phyloP scores from a whole-genome alignment of 345 rosid species.

The Boechera divaricarpa region DNA sequence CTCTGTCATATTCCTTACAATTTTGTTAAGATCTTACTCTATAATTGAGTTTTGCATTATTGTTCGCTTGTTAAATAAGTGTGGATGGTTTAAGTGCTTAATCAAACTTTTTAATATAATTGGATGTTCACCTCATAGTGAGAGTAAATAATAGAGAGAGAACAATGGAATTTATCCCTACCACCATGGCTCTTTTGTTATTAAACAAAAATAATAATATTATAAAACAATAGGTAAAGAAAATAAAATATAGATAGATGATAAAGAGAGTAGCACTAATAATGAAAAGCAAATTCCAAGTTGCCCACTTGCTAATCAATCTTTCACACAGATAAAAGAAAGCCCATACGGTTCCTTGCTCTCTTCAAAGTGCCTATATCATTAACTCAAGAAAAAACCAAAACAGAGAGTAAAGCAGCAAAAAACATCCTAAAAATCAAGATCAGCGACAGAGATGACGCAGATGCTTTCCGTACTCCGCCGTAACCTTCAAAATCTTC shows the following conservation, averaged over 20 bases:
- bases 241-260: conserved; percentile 23
- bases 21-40: background rate
- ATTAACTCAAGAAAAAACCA: background rate
- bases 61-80: background rate
- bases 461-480: conserved; percentile 48
- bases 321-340: conserved; percentile 24
- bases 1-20: background rate
- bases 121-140: conserved; percentile 12
- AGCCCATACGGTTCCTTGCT: conserved; percentile 37
- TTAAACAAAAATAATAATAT: background rate
- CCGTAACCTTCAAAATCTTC: conserved; percentile 56
- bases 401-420: conserved; percentile 1
- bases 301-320: conserved; percentile 44
- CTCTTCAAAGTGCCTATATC: conserved; percentile 20
- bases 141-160: conserved; percentile 13
- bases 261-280: conserved; percentile 41
- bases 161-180: conserved; percentile 28
- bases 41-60: background rate
- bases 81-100: background rate
- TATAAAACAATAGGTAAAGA: conserved; percentile 13
- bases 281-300: conserved; percentile 45
- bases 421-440: background rate
- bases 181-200: conserved; percentile 6
- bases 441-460: conserved; percentile 47
- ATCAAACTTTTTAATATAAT: background rate